Evolutionary conservation across 176 grass and related monocot species (phyloP), one percentile per base, ranked within the genome.

Genomic region (Triticum aestivum): DNA sequence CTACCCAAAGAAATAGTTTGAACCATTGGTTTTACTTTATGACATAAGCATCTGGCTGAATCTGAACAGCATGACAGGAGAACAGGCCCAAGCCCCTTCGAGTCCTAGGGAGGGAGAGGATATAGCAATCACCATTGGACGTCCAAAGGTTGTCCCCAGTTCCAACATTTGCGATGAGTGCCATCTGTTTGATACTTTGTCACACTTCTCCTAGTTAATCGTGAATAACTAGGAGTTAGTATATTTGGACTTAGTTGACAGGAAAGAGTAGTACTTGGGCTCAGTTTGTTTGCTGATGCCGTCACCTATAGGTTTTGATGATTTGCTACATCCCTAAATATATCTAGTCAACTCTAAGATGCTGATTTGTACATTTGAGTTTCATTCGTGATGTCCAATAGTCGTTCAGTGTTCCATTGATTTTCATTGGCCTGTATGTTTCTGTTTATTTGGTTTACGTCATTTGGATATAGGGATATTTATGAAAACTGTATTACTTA

Each of bases 11-110:
- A 68, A 74, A 76, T 76, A 30, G 15, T 65, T 85, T 73, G 49
- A 88, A 82, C 47, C 10, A 8, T 64, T 73, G 42, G 66, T 75
- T 79, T 73, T 61, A 79, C 72, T 69, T 73, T 86, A 82, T 80
- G 52, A 67, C 27, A 63, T 89, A 73, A 42, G 27, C 79, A 88
- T 86, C 86, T 92, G 75, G 91, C 89, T 88, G 74, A 90, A 79
- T 89, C 33, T 73, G 56, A 91, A 87, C 93, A 98, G 96, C 74
- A 98, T 98, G 96, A 95, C 93, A 95, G 96, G 96, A 75, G 96
- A 98, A 86, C 86, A 92, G 66, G 67, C 89, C 87, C 93, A 87
- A 39, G 90, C 93, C 47, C 91, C 93, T 78, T 95, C 96, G 61
- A 95, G 91, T 80, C 96, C 93, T 73, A 93, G 93, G 94, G 93